phyloP scores from a whole-genome alignment of 192 early-diverging fungal species.

The Fimicolochytrium jonesii region DNA sequence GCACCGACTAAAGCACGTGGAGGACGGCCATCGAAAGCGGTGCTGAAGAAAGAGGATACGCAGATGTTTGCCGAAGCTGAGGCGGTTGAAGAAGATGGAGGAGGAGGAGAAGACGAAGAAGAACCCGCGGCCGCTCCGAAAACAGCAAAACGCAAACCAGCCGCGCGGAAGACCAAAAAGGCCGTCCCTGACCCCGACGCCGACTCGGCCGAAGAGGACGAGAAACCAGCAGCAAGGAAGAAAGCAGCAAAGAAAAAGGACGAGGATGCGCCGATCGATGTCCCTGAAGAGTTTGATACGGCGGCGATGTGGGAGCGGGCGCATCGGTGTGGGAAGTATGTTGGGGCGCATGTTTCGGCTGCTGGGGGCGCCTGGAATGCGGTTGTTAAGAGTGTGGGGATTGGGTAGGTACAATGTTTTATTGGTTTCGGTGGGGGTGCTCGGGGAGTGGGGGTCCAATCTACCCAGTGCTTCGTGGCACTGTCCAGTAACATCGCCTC shows the following conservation, averaged over 20 bases:
- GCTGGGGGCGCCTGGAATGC: constrained; percentile 36
- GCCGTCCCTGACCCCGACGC: not conserved
- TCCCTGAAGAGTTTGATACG: constrained; percentile 5
- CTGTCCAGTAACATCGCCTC: not conserved
- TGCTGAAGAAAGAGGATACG: too few species aligned
- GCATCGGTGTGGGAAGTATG: constrained; percentile 3
- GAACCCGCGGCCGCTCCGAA: too few species aligned
- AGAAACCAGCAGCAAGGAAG: not conserved
- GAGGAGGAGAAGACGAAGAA: too few species aligned
- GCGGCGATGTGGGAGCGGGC: constrained; percentile 18
- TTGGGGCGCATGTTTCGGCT: constrained; percentile 44
- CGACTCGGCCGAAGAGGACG: not conserved
- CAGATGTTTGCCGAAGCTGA: too few species aligned
- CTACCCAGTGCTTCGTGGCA: not conserved
- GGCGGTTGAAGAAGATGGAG: too few species aligned
- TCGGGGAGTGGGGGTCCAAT: not conserved
- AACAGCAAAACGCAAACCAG: too few species aligned
- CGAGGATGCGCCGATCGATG: not conserved
- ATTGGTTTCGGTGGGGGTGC: not conserved
- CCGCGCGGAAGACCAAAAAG: too few species aligned
- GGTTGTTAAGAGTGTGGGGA: constrained; percentile 29
- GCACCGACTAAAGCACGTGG: too few species aligned
- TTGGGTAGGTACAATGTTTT: constrained; percentile 18
- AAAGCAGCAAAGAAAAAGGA: not conserved
- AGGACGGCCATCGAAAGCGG: too few species aligned